A percentile compares a stretch with the other conserved stretches of the same genome.
phyloP scores from a whole-genome alignment of 2,329 filamentous ascomycete species.

The Aureobasidium sp. region DNA sequence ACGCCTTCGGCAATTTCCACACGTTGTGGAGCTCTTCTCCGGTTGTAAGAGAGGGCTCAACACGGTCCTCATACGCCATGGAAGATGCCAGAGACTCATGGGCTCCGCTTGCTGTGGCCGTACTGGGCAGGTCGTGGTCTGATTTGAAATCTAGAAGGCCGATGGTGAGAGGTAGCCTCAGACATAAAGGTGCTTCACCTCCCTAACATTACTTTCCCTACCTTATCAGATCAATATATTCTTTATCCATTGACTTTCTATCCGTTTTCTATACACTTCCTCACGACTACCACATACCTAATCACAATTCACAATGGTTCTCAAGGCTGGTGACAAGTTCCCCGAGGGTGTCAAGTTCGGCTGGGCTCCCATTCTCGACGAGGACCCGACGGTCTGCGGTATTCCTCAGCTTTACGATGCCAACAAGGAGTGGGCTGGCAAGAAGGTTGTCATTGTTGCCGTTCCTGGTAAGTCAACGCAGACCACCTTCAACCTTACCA shows the following conservation, averaged over 20 bases:
- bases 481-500: too few species aligned
- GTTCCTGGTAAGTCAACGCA: constrained; percentile 40
- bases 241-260: neutral
- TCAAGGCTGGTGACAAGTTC: constrained; percentile 77
- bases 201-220: neutral
- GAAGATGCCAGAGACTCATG: constrained; percentile 9
- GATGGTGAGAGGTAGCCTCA: neutral
- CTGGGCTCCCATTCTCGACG: constrained; percentile 72
- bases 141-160: constrained; percentile 1
- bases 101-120: neutral
- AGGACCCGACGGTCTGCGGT: constrained; percentile 65
- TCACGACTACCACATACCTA: neutral
- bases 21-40: neutral
- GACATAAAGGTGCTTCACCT: neutral
- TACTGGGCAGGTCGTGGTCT: neutral
- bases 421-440: constrained; percentile 63
- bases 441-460: constrained; percentile 63
- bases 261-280: too few species aligned
- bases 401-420: constrained; percentile 71
- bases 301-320: constrained; percentile 43
- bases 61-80: neutral
- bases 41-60: neutral
- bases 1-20: constrained; percentile 2
- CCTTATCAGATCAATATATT: neutral
- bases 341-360: constrained; percentile 72